phyloP scores from a whole-genome alignment of 2,329 filamentous ascomycete genomes.

The Trichoderma sp. region DNA sequence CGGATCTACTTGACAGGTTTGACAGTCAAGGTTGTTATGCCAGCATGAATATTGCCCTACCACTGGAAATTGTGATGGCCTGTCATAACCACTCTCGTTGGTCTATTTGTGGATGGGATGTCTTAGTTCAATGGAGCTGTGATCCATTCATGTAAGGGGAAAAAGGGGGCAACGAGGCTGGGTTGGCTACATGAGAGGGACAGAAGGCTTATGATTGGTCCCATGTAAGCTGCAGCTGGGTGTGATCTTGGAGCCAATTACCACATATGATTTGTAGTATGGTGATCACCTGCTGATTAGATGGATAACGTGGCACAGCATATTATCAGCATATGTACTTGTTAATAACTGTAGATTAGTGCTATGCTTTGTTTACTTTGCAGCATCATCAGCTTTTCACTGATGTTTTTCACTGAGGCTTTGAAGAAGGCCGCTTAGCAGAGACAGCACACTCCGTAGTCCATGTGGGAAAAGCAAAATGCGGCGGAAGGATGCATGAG shows the following conservation, averaged over 20 bases:
- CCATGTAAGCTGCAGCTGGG: neutral
- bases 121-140: neutral
- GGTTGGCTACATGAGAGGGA: neutral
- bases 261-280: neutral
- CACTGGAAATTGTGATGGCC: neutral
- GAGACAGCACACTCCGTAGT: neutral
- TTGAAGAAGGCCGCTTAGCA: neutral
- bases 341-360: neutral
- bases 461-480: neutral
- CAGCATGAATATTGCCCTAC: neutral
- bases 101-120: neutral
- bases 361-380: neutral
- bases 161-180: neutral
- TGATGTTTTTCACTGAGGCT: too few relatives aligned
- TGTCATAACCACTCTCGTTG: neutral
- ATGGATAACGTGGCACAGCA: neutral
- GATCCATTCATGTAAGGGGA: neutral
- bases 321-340: neutral
- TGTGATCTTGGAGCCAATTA: neutral
- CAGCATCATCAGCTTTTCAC: neutral
- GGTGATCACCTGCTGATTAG: neutral
- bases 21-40: too few relatives aligned
- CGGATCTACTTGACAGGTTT: neutral
- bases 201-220: neutral
- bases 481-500: neutral